Percentiles rank a stretch among this genome's conserved stretches.
Conservation (phyloP, 768 basidiomycete species). For the Gymnopilus dilepis region DNA sequence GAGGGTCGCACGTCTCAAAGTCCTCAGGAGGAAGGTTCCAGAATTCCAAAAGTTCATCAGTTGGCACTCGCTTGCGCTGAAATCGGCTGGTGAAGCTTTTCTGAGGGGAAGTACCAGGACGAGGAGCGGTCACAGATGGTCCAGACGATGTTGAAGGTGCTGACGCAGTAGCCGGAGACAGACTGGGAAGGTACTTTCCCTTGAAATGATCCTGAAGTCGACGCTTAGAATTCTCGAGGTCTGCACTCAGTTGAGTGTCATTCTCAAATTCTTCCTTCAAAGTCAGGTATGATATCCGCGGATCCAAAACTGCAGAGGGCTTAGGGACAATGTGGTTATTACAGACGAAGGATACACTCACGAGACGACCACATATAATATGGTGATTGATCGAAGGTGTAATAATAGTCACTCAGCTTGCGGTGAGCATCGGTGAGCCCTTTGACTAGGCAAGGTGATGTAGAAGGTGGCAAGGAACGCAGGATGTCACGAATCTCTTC, state of each 20-base stretch:
- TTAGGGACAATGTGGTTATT: not conserved
- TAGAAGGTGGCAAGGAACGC: constrained; percentile 21
- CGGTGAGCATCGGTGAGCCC: constrained; percentile 33
- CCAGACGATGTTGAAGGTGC: constrained; percentile 21
- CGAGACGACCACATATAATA: constrained; percentile 37
- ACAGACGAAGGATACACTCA: constrained; percentile 20
- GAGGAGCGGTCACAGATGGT: not conserved
- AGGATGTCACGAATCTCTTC: constrained; percentile 25
- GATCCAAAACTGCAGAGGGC: constrained; percentile 35
- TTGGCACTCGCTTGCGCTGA: not conserved
- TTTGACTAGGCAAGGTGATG: constrained; percentile 18
- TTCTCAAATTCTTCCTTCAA: constrained; percentile 25
- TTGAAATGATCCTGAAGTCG: constrained; percentile 17
- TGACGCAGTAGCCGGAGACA: not conserved
- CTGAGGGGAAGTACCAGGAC: not conserved
- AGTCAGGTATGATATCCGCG: constrained; percentile 33
- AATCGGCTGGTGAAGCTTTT: not conserved
- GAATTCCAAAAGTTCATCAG: constrained; percentile 22
- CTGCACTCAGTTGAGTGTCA: constrained; percentile 23
- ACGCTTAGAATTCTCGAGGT: constrained; percentile 23
- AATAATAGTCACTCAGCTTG: constrained; percentile 40
- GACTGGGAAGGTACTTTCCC: constrained; percentile 2
- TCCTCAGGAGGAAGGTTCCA: constrained; percentile 24
- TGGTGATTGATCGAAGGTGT: constrained; percentile 35
- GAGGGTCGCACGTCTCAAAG: constrained; percentile 32